These are phyloP conservation scores for Graphilbum ipis-grandicollis DNA, from an alignment of 2,329 filamentous ascomycete species.

Conservation along the genomic window DNA sequence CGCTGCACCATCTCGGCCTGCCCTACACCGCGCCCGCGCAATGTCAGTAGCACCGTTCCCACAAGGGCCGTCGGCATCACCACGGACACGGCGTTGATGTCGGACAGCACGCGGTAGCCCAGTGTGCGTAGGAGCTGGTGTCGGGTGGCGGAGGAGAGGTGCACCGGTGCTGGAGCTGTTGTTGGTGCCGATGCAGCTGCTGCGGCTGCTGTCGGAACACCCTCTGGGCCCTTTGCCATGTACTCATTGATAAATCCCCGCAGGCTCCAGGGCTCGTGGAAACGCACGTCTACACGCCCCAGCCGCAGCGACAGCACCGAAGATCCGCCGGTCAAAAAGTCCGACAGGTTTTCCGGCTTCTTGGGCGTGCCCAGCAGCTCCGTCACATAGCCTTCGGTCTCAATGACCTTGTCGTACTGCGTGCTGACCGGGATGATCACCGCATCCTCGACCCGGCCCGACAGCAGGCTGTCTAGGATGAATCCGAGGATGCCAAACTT, in stretches of 20 bases:
- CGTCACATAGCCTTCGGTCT: constrained; percentile 91
- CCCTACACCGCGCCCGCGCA: constrained; percentile 81
- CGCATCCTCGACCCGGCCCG: constrained; percentile 73
- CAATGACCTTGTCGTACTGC: constrained; percentile 97
- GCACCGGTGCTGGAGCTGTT: constrained; percentile 21
- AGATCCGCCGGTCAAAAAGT: constrained; percentile 71
- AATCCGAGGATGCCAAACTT: constrained; percentile 94
- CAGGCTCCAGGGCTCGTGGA: constrained; percentile 92
- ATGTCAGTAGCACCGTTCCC: constrained; percentile 78
- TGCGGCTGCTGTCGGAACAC: too few species aligned
- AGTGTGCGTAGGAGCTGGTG: constrained; percentile 68
- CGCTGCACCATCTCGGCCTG: constrained; percentile 70
- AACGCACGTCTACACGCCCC: constrained; percentile 84
- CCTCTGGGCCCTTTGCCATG: constrained; percentile 39
- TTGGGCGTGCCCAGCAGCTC: constrained; percentile 90
- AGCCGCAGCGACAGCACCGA: constrained; percentile 78
- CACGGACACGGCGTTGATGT: constrained; percentile 92
- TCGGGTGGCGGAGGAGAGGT: constrained; percentile 29
- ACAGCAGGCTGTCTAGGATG: constrained; percentile 75
- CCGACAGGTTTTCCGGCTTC: constrained; percentile 79
- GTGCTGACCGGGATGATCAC: constrained; percentile 93
- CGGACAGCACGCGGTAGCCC: constrained; percentile 79
- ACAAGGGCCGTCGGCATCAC: constrained; percentile 97
- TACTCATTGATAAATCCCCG: constrained; percentile 68
- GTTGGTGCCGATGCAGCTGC: too few species aligned